Conservation (phyloP, 208 protist species). For the Acanthamoeba healyi region DNA sequence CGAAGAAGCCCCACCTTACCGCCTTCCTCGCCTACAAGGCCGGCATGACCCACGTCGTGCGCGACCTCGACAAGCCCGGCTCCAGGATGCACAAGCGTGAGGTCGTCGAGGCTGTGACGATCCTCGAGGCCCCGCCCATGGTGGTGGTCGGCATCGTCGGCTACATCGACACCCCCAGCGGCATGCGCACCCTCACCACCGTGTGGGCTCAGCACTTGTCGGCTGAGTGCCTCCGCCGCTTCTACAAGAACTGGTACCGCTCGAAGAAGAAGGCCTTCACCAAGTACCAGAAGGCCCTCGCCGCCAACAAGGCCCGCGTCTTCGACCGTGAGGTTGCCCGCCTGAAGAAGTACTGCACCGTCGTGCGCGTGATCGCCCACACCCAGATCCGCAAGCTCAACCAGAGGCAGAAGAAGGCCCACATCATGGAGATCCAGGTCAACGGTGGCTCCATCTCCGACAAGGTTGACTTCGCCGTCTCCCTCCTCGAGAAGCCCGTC, state of each 20-base stretch:
- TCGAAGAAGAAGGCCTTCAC: constrained; percentile 98
- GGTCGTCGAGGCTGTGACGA: constrained; percentile 98
- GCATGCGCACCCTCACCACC: constrained; percentile 97
- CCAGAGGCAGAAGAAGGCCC: constrained; percentile 97
- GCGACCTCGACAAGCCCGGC: constrained; percentile 97
- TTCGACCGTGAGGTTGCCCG: constrained; percentile 93
- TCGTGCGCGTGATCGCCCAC: constrained; percentile 98
- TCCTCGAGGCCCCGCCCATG: constrained; percentile 99
- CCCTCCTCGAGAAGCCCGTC: constrained; percentile 98
- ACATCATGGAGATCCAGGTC: constrained; percentile 99
- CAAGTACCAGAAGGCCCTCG: constrained; percentile 91
- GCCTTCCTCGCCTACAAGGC: constrained; percentile 99
- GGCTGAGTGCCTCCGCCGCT: constrained; percentile 95
- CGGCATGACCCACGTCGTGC: constrained; percentile 99
- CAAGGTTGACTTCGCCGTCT: constrained; percentile 97
- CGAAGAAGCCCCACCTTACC: constrained; percentile 97
- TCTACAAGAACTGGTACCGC: constrained; percentile 99
- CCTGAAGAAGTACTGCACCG: constrained; percentile 97
- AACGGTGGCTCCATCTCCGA: constrained; percentile 97
- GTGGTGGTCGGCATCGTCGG: constrained; percentile 98
- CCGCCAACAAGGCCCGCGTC: constrained; percentile 90
- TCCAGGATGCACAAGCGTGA: constrained; percentile 98
- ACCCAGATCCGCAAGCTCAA: constrained; percentile 97
- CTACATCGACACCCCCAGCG: constrained; percentile 97
- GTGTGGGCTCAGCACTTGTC: constrained; percentile 98